Percentiles rank a stretch among this genome's conserved stretches.
Conservation (phyloP, 331 rosid species). For the Acacia pycnantha region DNA sequence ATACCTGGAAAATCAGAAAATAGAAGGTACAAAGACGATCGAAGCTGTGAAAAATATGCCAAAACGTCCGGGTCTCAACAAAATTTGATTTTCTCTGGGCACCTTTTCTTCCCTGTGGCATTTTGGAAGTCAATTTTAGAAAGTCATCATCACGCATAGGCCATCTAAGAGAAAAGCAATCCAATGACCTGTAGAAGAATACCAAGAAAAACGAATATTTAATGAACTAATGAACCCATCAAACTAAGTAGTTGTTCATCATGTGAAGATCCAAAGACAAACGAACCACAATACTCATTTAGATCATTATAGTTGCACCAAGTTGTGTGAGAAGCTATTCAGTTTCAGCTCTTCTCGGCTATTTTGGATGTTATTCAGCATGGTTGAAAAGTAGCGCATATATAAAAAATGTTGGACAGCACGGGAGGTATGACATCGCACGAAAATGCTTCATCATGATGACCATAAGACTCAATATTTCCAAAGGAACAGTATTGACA, state of each 20-base stretch:
- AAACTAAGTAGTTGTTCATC: slow-evolving; percentile 23
- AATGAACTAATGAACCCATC: slow-evolving; percentile 25
- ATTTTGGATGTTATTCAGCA: slow-evolving; percentile 50
- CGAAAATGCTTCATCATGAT: slow-evolving; percentile 77
- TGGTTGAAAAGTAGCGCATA: slow-evolving; percentile 24
- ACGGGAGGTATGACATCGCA: slow-evolving; percentile 89
- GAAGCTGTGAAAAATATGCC: slow-evolving; percentile 66
- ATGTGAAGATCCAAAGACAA: slow-evolving; percentile 25
- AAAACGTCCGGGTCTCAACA: slow-evolving; percentile 41
- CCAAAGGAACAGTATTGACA: too few relatives aligned
- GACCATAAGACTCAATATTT: too few relatives aligned
- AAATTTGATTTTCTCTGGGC: slow-evolving; percentile 54
- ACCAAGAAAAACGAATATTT: neutral
- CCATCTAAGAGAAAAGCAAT: slow-evolving; percentile 96
- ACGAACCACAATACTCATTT: slow-evolving; percentile 57
- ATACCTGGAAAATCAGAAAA: slow-evolving; percentile 69
- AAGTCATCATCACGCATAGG: slow-evolving; percentile 98
- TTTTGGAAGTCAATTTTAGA: slow-evolving; percentile 74
- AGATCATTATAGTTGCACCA: slow-evolving; percentile 97
- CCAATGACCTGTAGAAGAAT: slow-evolving; percentile 61
- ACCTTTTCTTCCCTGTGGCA: slow-evolving; percentile 67
- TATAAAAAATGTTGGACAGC: slow-evolving; percentile 9
- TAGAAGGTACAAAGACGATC: slow-evolving; percentile 95
- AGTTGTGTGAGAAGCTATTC: slow-evolving; percentile 76
- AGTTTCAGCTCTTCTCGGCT: slow-evolving; percentile 62